Percentiles rank a stretch among this genome's conserved stretches.
Evolutionary conservation across 2,329 filamentous ascomycete species (phyloP).

Genomic region (Clonostachys sp.): DNA sequence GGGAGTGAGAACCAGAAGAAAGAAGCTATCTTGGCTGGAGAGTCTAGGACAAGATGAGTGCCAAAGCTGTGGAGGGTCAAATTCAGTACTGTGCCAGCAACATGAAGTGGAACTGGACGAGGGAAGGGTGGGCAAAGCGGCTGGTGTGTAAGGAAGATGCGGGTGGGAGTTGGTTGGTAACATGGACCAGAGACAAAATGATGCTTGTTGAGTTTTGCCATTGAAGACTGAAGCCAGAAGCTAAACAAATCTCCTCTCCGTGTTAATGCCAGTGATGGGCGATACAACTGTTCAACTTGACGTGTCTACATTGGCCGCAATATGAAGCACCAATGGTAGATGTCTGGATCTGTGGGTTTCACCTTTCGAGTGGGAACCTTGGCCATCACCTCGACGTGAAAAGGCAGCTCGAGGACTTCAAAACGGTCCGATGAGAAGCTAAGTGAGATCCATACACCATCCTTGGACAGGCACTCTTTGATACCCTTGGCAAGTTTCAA

Average conservation of each 20-base stretch:
- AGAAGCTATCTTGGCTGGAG: too few relatives aligned
- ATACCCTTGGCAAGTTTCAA: constrained; percentile 31
- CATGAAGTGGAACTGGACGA: too few relatives aligned
- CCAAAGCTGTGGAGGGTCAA: too few relatives aligned
- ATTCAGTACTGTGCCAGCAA: too few relatives aligned
- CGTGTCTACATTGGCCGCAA: constrained; percentile 21
- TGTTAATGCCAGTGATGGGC: too few relatives aligned
- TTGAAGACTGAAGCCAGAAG: too few relatives aligned
- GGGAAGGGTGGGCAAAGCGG: too few relatives aligned
- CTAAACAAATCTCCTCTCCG: too few relatives aligned
- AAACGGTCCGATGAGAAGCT: constrained; percentile 40
- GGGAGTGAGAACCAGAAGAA: too few relatives aligned
- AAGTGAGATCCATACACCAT: constrained; percentile 39
- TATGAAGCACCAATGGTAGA: constrained; percentile 40
- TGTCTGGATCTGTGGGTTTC: constrained; percentile 35
- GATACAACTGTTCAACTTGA: neutral
- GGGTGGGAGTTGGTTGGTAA: neutral
- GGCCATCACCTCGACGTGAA: constrained; percentile 33
- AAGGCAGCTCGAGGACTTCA: constrained; percentile 26
- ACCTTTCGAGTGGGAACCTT: constrained; percentile 34
- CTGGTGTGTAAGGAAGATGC: neutral
- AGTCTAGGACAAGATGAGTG: too few relatives aligned
- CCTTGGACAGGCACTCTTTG: constrained; percentile 21
- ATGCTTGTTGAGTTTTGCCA: neutral
- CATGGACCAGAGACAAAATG: neutral